Base-by-base conservation (phyloP, 1,284 basidiomycete genomes). In the Malassezia caprae region DNA sequence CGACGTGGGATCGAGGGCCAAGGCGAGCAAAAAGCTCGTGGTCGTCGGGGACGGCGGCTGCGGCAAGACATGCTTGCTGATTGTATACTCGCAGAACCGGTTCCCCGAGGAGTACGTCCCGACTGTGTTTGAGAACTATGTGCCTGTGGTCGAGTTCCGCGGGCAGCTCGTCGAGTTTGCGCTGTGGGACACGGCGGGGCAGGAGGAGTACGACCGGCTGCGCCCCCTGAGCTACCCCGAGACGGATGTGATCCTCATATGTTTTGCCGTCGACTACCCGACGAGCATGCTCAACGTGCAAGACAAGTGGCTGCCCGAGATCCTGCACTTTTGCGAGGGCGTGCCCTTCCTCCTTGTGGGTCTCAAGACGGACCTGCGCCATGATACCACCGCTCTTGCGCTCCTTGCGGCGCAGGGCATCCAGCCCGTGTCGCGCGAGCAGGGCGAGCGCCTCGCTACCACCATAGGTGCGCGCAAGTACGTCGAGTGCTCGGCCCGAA, bases 91-190 rank as follows among this genome's bases (percentile, higher is more conserved):
- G 11, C 88, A 96, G 79, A 93, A 94, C 74, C 84, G 90, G 44
- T 99, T 98, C 76, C 93, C 94, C 47, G 90, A 94, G 83, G 90
- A 88, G 55, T 96, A 96, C 77, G 87, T 96, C 60, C 91, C 93
- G 23, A 98, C 91, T 19, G 91, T 98, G 8, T 98, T 98, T 75
- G 93, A 98, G 77, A 96, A 91, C 81, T 75, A 75, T 70, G 87
- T 96, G 54, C 93, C 91, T 10, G 83, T 87, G 67, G 85, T 94
- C 48, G 81, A 84, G 39, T 87, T 85, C 65, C 90, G 96, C 39
- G 84, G 86, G 53, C 94, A 93, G 77, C 80, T 84, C 43, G 84
- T 96, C 65, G 91, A 96, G 76, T 82, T 96, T 31, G 90, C 91
- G 4, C 80, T 98, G 30, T 98, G 91, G 91, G 91, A 96, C 77